Conservation (phyloP, 208 protist genomes). For the Trypanosoma avium region DNA sequence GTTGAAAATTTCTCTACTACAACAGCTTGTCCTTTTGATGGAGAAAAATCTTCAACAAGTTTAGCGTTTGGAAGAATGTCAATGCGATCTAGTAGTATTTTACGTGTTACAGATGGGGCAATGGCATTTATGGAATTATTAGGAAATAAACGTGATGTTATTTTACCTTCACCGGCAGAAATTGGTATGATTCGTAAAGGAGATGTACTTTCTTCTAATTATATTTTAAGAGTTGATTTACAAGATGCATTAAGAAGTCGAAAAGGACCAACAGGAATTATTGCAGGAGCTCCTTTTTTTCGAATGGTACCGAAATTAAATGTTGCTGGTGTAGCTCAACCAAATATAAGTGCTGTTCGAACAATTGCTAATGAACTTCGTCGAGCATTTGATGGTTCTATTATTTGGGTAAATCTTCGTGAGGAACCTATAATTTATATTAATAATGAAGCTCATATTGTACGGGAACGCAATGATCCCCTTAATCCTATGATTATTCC, state of each 20-base stretch:
- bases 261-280: conserved; percentile 71
- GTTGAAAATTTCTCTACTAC: too few relatives aligned
- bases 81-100: conserved; percentile 57
- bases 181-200: conserved; percentile 54
- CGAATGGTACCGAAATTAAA: conserved; percentile 86
- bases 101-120: conserved; percentile 54
- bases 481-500: conserved; percentile 81
- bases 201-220: conserved; percentile 74
- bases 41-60: conserved; percentile 30
- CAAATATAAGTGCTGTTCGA: conserved; percentile 61
- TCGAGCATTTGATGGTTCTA: conserved; percentile 53
- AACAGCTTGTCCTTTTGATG: neutral
- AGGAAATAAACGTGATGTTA: conserved; percentile 46
- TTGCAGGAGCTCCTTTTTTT: conserved; percentile 83
- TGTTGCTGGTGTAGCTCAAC: conserved; percentile 81
- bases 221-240: conserved; percentile 80
- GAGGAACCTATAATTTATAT: conserved; percentile 89
- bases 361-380: conserved; percentile 83
- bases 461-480: conserved; percentile 75
- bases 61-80: conserved; percentile 49
- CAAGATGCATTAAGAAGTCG: conserved; percentile 67
- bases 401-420: conserved; percentile 88
- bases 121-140: conserved; percentile 79
- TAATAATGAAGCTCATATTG: conserved; percentile 83
- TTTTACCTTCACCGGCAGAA: conserved; percentile 71